Conservation (phyloP, 2,329 filamentous ascomycete genomes). For the Aureobasidium sp. region DNA sequence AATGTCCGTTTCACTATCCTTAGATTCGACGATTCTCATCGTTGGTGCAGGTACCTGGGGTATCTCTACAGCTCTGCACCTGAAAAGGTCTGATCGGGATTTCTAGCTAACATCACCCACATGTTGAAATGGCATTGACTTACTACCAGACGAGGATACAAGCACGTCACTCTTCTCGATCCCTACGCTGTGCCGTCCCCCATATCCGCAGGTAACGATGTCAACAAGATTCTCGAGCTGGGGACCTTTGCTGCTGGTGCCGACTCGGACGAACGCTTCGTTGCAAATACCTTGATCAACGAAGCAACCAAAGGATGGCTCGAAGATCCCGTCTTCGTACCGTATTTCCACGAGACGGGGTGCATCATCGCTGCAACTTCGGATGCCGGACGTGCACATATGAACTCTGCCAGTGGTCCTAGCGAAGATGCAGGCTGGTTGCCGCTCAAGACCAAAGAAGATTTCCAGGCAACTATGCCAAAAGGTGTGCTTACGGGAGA, state of each 20-base stretch:
- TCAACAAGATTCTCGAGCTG: slow-evolving; percentile 41
- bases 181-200: slow-evolving; percentile 37
- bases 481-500: slow-evolving; percentile 41
- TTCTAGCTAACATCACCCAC: slow-evolving; percentile 21
- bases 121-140: slow-evolving; percentile 34
- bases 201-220: slow-evolving; percentile 42
- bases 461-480: slow-evolving; percentile 46
- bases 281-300: slow-evolving; percentile 26
- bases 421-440: slow-evolving; percentile 13
- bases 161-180: slow-evolving; percentile 41
- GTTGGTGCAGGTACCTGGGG: slow-evolving; percentile 42
- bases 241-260: slow-evolving; percentile 18
- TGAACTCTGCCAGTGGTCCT: slow-evolving; percentile 4
- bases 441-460: slow-evolving; percentile 33
- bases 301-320: slow-evolving; percentile 35
- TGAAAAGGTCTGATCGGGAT: not conserved
- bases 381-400: slow-evolving; percentile 22
- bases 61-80: not conserved
- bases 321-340: slow-evolving; percentile 33
- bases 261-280: slow-evolving; percentile 26
- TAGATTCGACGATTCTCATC: slow-evolving; percentile 28
- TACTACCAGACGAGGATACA: slow-evolving; percentile 41
- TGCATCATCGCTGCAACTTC: slow-evolving; percentile 40
- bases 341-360: slow-evolving; percentile 39
- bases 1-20: not conserved